Evolutionary conservation across 768 basidiomycete genomes (phyloP), one percentile per base, ranked within the genome.

Genomic region (Coprinellus micaceus): DNA sequence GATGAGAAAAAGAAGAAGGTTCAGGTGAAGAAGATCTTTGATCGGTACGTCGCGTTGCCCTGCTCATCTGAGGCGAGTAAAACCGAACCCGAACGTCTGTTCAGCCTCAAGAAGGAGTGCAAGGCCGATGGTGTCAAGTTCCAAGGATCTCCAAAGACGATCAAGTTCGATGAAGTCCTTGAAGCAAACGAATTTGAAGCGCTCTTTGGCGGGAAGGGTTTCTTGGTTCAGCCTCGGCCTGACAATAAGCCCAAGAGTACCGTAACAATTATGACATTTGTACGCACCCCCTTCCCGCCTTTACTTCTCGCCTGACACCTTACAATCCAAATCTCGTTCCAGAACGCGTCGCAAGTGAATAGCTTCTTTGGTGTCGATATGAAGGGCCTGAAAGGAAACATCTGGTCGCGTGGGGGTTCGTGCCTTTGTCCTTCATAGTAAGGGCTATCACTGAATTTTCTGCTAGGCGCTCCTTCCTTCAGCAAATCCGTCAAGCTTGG

Each of bases 81-180:
- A 30, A 28, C 26, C 29, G 7, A 37, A 11, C 41, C 15, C 17
- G n/a, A 45, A 11, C 3, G 45, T n/a, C 17, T 30, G 24, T 21
- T 19, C 30, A 75, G 74, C 19, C 54, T 76, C 44, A 75, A 76
- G 62, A 76, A 75, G 55, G 73, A 74, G 57, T 74, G 72, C 63
- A 75, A 75, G 62, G 64, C 67, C 4, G 72, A 71, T 50, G 54
- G 53, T 1, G 62, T 69, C 63, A 77, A 77, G 52, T 77, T 77
- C 66, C 73, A 75, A 63, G 74, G 74, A 17, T 43, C 64, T 0
- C 22, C 62, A 1, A 76, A 75, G 64, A 68, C 64, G 1, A 67
- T 76, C 63, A 76, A 75, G 52, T 61, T 76, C 51, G 74, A 76
- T 54, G 74, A 77, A 56, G 66, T 77, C 4, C 65, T 71, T 47